Percentiles rank a stretch among this genome's conserved stretches.
Conservation (phyloP, 1,284 basidiomycete genomes). For the Sanghuangporus baumii region DNA sequence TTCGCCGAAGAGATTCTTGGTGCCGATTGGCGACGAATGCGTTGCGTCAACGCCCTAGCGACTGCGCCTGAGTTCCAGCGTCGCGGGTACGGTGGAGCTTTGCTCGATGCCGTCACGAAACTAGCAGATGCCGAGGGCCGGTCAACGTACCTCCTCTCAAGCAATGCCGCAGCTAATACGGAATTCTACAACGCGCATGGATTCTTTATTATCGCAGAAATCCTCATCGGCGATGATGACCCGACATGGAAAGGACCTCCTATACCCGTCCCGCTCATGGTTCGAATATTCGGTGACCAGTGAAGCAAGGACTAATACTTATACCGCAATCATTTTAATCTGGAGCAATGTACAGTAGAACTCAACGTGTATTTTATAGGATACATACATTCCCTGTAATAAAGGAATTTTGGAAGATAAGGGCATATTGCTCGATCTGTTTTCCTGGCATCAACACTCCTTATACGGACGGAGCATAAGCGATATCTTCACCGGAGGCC, state of each 20-base stretch:
- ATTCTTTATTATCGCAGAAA: slow-evolving; percentile 19
- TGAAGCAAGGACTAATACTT: neutral
- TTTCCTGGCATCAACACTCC: too few species aligned
- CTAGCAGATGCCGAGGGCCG: slow-evolving; percentile 21
- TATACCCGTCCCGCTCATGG: slow-evolving; percentile 15
- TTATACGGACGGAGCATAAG: neutral
- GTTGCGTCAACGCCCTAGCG: slow-evolving; percentile 11
- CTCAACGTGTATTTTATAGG: neutral
- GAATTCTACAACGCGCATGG: slow-evolving; percentile 23
- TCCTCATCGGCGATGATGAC: slow-evolving; percentile 20
- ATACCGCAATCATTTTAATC: neutral
- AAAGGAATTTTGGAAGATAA: neutral
- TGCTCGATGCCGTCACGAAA: slow-evolving; percentile 13
- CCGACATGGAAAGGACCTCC: slow-evolving; percentile 21
- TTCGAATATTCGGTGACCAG: slow-evolving; percentile 12
- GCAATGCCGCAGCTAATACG: slow-evolving; percentile 20
- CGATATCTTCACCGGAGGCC: neutral
- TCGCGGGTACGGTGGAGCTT: slow-evolving; percentile 17
- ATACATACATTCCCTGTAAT: neutral
- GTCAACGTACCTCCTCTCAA: slow-evolving; percentile 20
- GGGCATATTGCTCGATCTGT: too few species aligned
- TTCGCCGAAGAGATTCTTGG: slow-evolving; percentile 2
- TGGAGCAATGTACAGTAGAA: neutral
- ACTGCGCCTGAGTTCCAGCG: slow-evolving; percentile 17
- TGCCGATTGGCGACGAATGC: slow-evolving; percentile 10